Conservation (phyloP, 306 rosid genomes). For the Cucurbita ficifolia region DNA sequence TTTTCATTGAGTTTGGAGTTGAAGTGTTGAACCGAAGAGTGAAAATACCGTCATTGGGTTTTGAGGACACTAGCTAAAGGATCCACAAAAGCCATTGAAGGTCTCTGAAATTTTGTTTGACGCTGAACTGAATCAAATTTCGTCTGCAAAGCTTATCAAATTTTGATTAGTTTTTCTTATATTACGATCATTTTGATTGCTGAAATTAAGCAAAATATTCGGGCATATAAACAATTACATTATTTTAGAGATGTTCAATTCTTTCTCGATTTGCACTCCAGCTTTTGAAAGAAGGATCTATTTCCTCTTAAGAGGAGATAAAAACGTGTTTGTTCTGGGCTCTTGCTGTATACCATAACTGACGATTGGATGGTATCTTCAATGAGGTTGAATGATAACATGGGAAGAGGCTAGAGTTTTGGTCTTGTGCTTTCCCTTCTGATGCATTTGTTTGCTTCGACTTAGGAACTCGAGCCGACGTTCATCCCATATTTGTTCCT, state of each 20-base stretch:
- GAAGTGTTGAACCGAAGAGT: no score
- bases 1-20: no score
- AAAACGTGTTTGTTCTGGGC: neutral
- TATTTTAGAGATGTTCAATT: neutral
- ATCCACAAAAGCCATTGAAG: neutral
- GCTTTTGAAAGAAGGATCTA: neutral
- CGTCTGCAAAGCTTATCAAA: no score
- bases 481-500: constrained; percentile 3
- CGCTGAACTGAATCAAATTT: neutral
- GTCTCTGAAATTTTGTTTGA: neutral
- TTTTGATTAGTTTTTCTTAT: neutral
- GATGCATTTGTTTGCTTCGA: neutral
- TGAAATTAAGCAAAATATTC: neutral
- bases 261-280: neutral
- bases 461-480: constrained; percentile 10
- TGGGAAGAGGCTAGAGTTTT: constrained; percentile 1
- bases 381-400: constrained; percentile 6
- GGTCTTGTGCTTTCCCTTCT: constrained; percentile 6
- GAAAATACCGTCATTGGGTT: neutral
- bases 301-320: neutral
- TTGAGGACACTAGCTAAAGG: neutral
- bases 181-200: neutral
- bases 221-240: neutral
- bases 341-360: constrained; percentile 2
- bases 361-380: constrained; percentile 9